Evolutionary conservation across 305 asterid genomes (phyloP).

Genomic region (Fraxinus nigra): DNA sequence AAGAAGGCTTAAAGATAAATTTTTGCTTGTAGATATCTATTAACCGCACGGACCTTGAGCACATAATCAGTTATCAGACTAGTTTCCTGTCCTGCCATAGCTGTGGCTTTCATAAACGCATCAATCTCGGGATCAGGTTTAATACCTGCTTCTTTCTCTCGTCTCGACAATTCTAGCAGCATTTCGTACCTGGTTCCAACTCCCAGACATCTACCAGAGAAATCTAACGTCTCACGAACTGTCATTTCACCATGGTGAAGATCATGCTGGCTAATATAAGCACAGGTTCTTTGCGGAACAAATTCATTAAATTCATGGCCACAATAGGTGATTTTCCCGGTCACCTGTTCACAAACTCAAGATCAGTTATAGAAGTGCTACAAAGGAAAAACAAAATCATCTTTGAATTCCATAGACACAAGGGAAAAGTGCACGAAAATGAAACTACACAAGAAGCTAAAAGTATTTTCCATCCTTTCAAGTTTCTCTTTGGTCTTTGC

Average conservation of each 20-base stretch:
- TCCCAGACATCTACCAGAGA: conserved; percentile 59
- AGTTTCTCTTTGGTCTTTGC: not conserved
- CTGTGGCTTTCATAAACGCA: conserved; percentile 59
- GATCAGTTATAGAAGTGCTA: not conserved
- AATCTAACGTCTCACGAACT: conserved; percentile 55
- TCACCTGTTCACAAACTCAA: conserved; percentile 38
- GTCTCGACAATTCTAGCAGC: conserved; percentile 49
- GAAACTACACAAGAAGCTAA: not conserved
- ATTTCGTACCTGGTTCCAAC: conserved; percentile 54
- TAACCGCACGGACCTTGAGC: conserved; percentile 38
- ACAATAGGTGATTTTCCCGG: conserved; percentile 59
- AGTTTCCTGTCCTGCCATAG: conserved; percentile 47
- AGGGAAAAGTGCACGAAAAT: not conserved
- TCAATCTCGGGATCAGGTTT: conserved; percentile 60
- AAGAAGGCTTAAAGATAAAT: not conserved
- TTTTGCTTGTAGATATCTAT: not conserved
- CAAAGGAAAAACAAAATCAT: not conserved
- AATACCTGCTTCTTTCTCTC: conserved; percentile 50
- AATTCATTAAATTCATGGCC: conserved; percentile 53
- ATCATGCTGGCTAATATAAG: conserved; percentile 66
- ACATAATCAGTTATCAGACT: conserved; percentile 56
- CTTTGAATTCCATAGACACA: not conserved
- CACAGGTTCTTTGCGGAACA: conserved; percentile 70
- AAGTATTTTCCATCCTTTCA: not conserved
- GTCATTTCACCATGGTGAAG: conserved; percentile 63